Base-by-base conservation (phyloP, 139 green algal genomes). In the Closterium sp. region DNA sequence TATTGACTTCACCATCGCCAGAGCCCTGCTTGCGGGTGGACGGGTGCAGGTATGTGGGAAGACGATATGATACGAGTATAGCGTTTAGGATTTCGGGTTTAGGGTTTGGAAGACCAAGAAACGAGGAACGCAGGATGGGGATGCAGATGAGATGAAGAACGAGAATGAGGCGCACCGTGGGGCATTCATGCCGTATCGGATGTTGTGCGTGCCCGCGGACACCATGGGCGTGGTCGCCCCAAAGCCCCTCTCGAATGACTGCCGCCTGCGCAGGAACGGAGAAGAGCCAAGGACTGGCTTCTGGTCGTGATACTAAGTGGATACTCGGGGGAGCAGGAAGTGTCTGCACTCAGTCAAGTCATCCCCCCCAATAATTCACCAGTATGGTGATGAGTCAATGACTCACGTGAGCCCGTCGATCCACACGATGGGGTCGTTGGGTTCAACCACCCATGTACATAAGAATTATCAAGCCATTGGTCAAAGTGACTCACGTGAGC, bases 401-500 rank as follows among this genome's bases (percentile, higher is more conserved):
- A 87, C 89, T 34, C 89, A 92, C 89, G 5, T 89, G 34, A 99
- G 96, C 93, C 97, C 91, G 96, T 99, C 97, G 32, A 99, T 97
- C 97, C 97, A 99, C 84, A 99, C 94, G 33, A 99, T 97, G 94
- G 98, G 97, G 93, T 99, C 97, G 38, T 97, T 97, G 12, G 97
- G 97, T 93, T 99, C 97, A 21, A 95, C 94, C 69, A 99, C 92
- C 96, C 98, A 97, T 21, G 97, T 94, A 97, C 97, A 98, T 91
- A n/a, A n/a, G 19, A 84, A n/a, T 21, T 84, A n/a, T n/a, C n/a
- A n/a, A n/a, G n/a, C n/a, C n/a, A n/a, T n/a, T n/a, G n/a, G n/a
- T n/a, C n/a, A n/a, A n/a, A n/a, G n/a, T n/a, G n/a, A 87, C 89
- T 35, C 89, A 92, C 89, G 32, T 92, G 28, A 99, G 96, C 93